These are phyloP conservation scores for Yamadazyma atmosphaerica DNA, from an alignment of 1,139 yeast genomes.

Conservation along the genomic window DNA sequence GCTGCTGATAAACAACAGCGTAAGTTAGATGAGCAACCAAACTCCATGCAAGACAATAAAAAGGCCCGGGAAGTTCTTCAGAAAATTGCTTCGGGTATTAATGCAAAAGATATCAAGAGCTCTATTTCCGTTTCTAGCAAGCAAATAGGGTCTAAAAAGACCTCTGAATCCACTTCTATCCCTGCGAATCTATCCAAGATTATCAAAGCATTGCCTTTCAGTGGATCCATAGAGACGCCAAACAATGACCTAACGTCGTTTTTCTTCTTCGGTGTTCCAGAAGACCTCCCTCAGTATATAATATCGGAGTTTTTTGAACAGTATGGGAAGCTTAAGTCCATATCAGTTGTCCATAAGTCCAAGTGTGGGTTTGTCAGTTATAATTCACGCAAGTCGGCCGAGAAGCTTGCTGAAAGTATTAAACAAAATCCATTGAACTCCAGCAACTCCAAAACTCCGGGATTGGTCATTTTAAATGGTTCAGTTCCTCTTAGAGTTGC, in stretches of 20 bases:
- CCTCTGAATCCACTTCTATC: slow-evolving; percentile 7
- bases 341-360: slow-evolving; percentile 60
- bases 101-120: not conserved
- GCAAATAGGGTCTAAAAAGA: not conserved
- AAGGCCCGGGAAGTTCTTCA: slow-evolving; percentile 13
- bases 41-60: slow-evolving; percentile 13
- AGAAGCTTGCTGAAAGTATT: slow-evolving; percentile 46
- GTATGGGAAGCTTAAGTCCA: slow-evolving; percentile 48
- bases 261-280: slow-evolving; percentile 71
- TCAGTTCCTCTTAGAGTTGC: slow-evolving; percentile 55
- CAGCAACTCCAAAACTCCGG: slow-evolving; percentile 30
- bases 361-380: slow-evolving; percentile 67
- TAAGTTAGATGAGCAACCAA: slow-evolving; percentile 41
- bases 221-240: slow-evolving; percentile 45
- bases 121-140: slow-evolving; percentile 3
- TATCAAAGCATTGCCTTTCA: slow-evolving; percentile 59
- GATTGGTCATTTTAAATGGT: slow-evolving; percentile 32
- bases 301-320: slow-evolving; percentile 49
- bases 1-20: slow-evolving; percentile 38
- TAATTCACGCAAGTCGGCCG: slow-evolving; percentile 51
- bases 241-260: slow-evolving; percentile 50
- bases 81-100: slow-evolving; percentile 11
- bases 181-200: slow-evolving; percentile 47
- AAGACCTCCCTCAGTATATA: slow-evolving; percentile 63
- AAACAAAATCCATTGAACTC: slow-evolving; percentile 26